These are phyloP conservation scores for Pseudofabraea citricarpa DNA, from an alignment of 2,329 filamentous ascomycete species.

Conservation along the genomic window DNA sequence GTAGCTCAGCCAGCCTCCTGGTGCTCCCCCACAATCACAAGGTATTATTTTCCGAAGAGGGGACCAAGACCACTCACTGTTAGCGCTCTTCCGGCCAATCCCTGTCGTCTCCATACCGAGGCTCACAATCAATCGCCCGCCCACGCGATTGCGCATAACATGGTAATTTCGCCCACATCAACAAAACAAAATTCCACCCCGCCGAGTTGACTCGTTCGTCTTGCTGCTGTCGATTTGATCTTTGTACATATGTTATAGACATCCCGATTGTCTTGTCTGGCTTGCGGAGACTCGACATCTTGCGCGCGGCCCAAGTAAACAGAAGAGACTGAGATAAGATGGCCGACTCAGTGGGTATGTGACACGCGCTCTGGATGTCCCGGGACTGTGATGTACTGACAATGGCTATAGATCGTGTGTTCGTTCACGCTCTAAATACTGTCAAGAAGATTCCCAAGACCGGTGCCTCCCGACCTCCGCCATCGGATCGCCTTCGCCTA, in stretches of 20 bases:
- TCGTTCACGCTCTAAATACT: conserved; percentile 97
- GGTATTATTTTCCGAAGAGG: neutral
- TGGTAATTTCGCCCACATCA: neutral
- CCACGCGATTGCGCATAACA: conserved; percentile 2
- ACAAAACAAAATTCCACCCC: neutral
- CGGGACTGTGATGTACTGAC: neutral
- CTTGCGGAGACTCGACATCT: neutral
- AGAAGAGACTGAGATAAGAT: conserved; percentile 28
- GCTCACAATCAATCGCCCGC: neutral
- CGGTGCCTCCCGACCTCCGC: conserved; percentile 81
- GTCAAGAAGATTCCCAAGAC: conserved; percentile 97
- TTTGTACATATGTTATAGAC: conserved; percentile 2
- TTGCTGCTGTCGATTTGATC: no score
- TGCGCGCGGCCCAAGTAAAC: neutral
- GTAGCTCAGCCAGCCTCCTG: neutral
- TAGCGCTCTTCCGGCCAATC: neutral
- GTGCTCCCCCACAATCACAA: neutral
- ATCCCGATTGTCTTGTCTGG: neutral
- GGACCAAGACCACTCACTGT: neutral
- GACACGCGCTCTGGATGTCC: conserved; percentile 2
- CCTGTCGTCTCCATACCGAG: neutral
- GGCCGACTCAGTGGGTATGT: conserved; percentile 49
- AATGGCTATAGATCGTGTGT: conserved; percentile 73
- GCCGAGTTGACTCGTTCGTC: neutral
- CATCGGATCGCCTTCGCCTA: conserved; percentile 78